phyloP scores from a whole-genome alignment of 352 stramenopile species.

The Pythium dissimile region DNA sequence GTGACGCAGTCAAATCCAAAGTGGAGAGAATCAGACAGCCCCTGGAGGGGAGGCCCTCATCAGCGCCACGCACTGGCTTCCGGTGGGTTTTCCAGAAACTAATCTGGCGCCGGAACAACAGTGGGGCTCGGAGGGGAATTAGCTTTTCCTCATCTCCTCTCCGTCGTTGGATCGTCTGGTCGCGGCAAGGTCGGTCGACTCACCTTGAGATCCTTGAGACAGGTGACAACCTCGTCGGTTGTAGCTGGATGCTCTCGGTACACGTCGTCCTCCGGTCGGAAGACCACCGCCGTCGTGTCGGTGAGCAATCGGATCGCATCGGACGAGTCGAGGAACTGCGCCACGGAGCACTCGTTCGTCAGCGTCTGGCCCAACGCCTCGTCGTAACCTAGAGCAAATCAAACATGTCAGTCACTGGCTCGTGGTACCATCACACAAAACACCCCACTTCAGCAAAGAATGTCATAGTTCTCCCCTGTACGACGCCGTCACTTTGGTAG shows the following conservation, averaged over 20 bases:
- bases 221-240: constrained; percentile 73
- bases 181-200: constrained; percentile 2
- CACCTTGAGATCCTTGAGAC: constrained; percentile 92
- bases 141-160: constrained; percentile 77
- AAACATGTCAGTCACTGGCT: constrained; percentile 18
- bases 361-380: constrained; percentile 81
- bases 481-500: constrained; percentile 12
- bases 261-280: constrained; percentile 79
- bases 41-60: constrained; percentile 47
- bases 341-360: constrained; percentile 80
- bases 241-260: constrained; percentile 80
- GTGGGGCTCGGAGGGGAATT: constrained; percentile 74
- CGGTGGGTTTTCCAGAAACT: constrained; percentile 88
- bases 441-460: no score
- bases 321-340: constrained; percentile 82
- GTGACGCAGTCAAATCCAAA: no score
- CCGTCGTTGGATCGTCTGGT: not conserved
- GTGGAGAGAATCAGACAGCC: constrained; percentile 78
- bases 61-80: constrained; percentile 76
- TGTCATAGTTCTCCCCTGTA: constrained; percentile 82
- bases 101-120: constrained; percentile 88
- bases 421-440: constrained; percentile 86
- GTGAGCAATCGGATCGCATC: constrained; percentile 96
- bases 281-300: constrained; percentile 92
- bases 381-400: constrained; percentile 85